A percentile compares a stretch with the other conserved stretches of the same genome.
Conservation (phyloP, 352 stramenopile species). For the Phytophthora rubi region DNA sequence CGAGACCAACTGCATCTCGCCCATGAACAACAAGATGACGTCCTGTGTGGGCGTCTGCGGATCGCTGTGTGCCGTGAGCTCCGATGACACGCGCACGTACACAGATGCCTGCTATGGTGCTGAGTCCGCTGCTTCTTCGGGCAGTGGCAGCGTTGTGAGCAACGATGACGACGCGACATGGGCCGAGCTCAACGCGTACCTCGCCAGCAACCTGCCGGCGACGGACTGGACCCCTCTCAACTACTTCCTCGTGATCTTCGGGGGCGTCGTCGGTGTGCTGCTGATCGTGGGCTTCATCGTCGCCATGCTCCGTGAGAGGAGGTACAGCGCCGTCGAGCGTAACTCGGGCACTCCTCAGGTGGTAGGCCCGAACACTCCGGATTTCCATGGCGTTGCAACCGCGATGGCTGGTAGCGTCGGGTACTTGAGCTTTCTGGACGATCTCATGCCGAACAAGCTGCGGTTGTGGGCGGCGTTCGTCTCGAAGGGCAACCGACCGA, state of each 20-base stretch:
- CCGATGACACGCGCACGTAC: constrained; percentile 45
- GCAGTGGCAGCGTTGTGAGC: constrained; percentile 21
- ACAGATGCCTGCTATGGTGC: constrained; percentile 44
- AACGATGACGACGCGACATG: constrained; percentile 38
- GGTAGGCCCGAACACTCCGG: constrained; percentile 33
- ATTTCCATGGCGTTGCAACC: constrained; percentile 28
- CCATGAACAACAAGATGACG: constrained; percentile 56
- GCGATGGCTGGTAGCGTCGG: constrained; percentile 24
- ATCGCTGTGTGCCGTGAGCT: constrained; percentile 51
- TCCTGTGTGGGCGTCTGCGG: constrained; percentile 62
- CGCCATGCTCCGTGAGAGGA: constrained; percentile 39
- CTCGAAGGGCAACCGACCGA: constrained; percentile 43
- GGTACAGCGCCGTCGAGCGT: constrained; percentile 11
- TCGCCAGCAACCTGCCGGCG: constrained; percentile 43
- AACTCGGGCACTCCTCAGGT: constrained; percentile 24
- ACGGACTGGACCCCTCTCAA: constrained; percentile 56
- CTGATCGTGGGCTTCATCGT: constrained; percentile 53
- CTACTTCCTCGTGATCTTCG: constrained; percentile 60
- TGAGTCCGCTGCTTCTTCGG: constrained; percentile 18
- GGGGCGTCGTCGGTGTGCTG: constrained; percentile 38
- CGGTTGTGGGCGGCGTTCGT: constrained; percentile 51
- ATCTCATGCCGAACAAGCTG: constrained; percentile 51
- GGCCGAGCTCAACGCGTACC: constrained; percentile 44
- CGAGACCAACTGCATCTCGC: constrained; percentile 47
- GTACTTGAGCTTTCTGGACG: constrained; percentile 52